Percentiles rank a stretch among this genome's conserved stretches.
These are phyloP conservation scores for Priceomyces haplophilus DNA, from an alignment of 805 yeast species.

Conservation along the genomic window DNA sequence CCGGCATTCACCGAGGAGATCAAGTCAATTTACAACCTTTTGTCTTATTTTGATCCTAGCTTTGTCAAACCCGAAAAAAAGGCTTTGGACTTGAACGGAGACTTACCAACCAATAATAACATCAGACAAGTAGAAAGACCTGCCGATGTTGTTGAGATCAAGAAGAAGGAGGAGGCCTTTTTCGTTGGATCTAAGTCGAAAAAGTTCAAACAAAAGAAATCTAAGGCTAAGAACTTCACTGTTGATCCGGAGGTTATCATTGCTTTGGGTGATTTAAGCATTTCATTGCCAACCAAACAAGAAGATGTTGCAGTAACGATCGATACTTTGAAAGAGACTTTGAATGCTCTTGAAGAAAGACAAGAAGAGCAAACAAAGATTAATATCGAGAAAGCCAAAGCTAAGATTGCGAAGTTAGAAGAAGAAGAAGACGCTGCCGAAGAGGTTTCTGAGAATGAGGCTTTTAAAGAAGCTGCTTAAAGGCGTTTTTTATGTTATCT, in stretches of 20 bases:
- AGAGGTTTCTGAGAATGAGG: slow-evolving; percentile 6
- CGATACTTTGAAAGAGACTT: slow-evolving; percentile 67
- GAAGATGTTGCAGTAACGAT: slow-evolving; percentile 69
- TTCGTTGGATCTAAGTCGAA: slow-evolving; percentile 47
- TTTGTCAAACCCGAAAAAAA: slow-evolving; percentile 56
- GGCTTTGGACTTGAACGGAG: slow-evolving; percentile 12
- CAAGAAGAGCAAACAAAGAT: slow-evolving; percentile 80
- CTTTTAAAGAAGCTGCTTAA: slow-evolving; percentile 7
- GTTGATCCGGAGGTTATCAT: slow-evolving; percentile 80
- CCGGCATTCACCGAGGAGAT: slow-evolving; percentile 88
- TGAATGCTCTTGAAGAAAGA: slow-evolving; percentile 60
- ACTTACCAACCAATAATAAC: slow-evolving; percentile 22
- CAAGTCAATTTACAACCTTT: slow-evolving; percentile 66
- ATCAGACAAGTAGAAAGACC: slow-evolving; percentile 59
- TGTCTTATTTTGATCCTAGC: slow-evolving; percentile 74
- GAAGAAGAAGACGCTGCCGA: slow-evolving; percentile 36
- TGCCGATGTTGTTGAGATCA: slow-evolving; percentile 58
- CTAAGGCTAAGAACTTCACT: slow-evolving; percentile 56
- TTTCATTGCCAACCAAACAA: slow-evolving; percentile 72
- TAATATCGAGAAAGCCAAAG: slow-evolving; percentile 73
- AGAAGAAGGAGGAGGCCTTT: slow-evolving; percentile 58
- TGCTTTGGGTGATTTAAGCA: slow-evolving; percentile 69
- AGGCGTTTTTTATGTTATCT: too few relatives aligned
- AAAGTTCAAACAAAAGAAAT: slow-evolving; percentile 49
- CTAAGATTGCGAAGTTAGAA: slow-evolving; percentile 67